phyloP scores from a whole-genome alignment of 805 yeast genomes.

The Ogataea saltuana region DNA sequence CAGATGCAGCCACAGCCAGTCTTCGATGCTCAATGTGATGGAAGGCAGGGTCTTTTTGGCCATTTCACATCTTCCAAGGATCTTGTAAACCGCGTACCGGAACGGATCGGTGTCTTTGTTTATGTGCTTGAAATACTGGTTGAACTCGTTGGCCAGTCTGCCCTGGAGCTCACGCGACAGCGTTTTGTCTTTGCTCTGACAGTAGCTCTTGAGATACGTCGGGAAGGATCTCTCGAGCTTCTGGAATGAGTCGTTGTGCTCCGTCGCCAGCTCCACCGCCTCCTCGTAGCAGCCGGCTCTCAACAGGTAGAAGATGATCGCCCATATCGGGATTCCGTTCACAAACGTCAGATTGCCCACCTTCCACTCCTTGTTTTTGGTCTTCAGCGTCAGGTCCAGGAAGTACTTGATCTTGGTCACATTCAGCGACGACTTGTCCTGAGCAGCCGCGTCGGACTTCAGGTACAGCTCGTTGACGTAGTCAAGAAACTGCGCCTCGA shows the following conservation, averaged over 20 bases:
- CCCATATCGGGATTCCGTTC: constrained; percentile 94
- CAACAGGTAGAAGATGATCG: constrained; percentile 76
- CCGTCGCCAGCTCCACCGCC: constrained; percentile 66
- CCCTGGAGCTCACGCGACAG: constrained; percentile 69
- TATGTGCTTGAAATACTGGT: constrained; percentile 68
- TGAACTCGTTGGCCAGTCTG: constrained; percentile 75
- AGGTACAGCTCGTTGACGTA: constrained; percentile 67
- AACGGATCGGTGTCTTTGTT: constrained; percentile 80
- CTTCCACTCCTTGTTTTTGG: constrained; percentile 48
- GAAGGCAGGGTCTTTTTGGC: constrained; percentile 65
- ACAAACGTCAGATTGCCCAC: constrained; percentile 59
- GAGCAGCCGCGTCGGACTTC: constrained; percentile 33
- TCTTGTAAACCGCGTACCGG: constrained; percentile 85
- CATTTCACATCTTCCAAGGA: constrained; percentile 86
- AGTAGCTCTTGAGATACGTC: constrained; percentile 70
- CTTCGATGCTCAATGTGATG: constrained; percentile 79
- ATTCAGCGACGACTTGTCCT: constrained; percentile 46
- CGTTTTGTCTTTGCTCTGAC: constrained; percentile 50
- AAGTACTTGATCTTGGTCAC: constrained; percentile 70
- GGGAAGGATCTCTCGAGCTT: constrained; percentile 87
- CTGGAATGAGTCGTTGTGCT: constrained; percentile 70
- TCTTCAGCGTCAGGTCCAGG: constrained; percentile 45
- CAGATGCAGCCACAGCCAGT: constrained; percentile 96
- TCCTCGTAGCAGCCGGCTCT: constrained; percentile 83
- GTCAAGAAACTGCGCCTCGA: constrained; percentile 77